phyloP scores from a whole-genome alignment of 2,329 filamentous ascomycete species.

The Trichoderma breve region DNA sequence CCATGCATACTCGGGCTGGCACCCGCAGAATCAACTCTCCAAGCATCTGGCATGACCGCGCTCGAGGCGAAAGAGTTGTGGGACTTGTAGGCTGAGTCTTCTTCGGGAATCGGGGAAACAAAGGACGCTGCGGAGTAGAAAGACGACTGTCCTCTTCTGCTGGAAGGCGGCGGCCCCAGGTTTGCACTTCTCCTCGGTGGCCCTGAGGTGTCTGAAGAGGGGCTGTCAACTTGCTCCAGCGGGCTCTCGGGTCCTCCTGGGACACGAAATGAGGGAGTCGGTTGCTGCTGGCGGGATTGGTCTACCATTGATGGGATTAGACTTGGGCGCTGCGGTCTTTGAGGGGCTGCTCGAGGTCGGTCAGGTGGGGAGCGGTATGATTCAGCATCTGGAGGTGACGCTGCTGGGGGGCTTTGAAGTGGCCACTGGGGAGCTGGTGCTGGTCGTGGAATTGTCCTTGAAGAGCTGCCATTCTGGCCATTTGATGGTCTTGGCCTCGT shows the following conservation, averaged over 20 bases:
- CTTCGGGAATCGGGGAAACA: conserved; percentile 75
- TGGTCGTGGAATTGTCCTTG: conserved; percentile 53
- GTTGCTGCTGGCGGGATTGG: conserved; percentile 54
- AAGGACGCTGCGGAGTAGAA: conserved; percentile 65
- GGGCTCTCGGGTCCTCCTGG: conserved; percentile 29
- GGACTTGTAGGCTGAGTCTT: conserved; percentile 57
- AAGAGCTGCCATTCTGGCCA: conserved; percentile 27
- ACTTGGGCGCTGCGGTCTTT: conserved; percentile 59
- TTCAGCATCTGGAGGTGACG: conserved; percentile 36
- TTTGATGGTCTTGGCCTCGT: conserved; percentile 19
- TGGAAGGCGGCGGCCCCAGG: conserved; percentile 59
- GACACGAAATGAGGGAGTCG: conserved; percentile 49
- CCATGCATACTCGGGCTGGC: conserved; percentile 46
- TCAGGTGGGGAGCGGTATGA: conserved; percentile 53
- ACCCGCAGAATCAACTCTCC: conserved; percentile 50
- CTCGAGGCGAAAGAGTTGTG: conserved; percentile 70
- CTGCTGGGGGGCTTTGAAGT: conserved; percentile 41
- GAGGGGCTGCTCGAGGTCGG: conserved; percentile 49
- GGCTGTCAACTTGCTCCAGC: not conserved
- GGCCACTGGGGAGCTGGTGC: conserved; percentile 56
- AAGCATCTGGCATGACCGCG: conserved; percentile 67
- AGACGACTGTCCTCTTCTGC: conserved; percentile 59
- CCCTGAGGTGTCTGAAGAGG: conserved; percentile 29
- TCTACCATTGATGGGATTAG: conserved; percentile 59
- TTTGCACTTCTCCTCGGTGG: conserved; percentile 47